These are phyloP conservation scores for Penicillium hesseltinei DNA, from an alignment of 2,329 filamentous ascomycete genomes.

Conservation along the genomic window DNA sequence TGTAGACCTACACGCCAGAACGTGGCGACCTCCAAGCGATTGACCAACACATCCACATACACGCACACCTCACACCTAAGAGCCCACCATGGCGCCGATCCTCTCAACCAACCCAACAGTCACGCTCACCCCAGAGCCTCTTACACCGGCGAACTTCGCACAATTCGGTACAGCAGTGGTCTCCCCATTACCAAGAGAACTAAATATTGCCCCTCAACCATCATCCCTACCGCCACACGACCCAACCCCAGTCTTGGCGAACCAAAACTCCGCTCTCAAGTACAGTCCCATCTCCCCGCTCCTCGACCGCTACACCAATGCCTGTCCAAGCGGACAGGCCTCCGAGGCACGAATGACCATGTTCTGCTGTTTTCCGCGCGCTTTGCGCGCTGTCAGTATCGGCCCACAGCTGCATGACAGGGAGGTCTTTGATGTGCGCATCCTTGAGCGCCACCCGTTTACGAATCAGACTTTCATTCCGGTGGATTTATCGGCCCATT, in stretches of 20 bases:
- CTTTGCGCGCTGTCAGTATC: conserved; percentile 41
- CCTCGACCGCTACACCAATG: conserved; percentile 66
- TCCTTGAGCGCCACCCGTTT: conserved; percentile 89
- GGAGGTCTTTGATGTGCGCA: conserved; percentile 61
- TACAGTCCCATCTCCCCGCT: conserved; percentile 77
- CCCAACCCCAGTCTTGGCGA: conserved; percentile 62
- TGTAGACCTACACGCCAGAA: not conserved
- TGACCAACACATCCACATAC: not conserved
- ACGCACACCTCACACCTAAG: not conserved
- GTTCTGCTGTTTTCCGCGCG: conserved; percentile 77
- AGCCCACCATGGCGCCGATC: conserved; percentile 31
- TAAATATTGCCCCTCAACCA: conserved; percentile 46
- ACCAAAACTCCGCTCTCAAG: conserved; percentile 87
- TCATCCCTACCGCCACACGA: conserved; percentile 45
- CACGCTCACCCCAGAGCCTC: conserved; percentile 59
- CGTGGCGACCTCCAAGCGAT: not conserved
- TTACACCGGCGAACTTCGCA: conserved; percentile 68
- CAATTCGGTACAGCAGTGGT: conserved; percentile 80
- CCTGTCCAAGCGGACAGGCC: conserved; percentile 41
- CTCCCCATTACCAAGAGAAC: conserved; percentile 62
- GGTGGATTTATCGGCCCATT: conserved; percentile 53
- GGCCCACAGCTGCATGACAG: conserved; percentile 8
- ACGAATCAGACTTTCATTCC: conserved; percentile 93
- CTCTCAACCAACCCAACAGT: conserved; percentile 36
- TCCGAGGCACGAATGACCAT: conserved; percentile 73